Evolutionary conservation across 2,329 filamentous ascomycete species (phyloP).

Genomic region (Diaporthe caulivora): DNA sequence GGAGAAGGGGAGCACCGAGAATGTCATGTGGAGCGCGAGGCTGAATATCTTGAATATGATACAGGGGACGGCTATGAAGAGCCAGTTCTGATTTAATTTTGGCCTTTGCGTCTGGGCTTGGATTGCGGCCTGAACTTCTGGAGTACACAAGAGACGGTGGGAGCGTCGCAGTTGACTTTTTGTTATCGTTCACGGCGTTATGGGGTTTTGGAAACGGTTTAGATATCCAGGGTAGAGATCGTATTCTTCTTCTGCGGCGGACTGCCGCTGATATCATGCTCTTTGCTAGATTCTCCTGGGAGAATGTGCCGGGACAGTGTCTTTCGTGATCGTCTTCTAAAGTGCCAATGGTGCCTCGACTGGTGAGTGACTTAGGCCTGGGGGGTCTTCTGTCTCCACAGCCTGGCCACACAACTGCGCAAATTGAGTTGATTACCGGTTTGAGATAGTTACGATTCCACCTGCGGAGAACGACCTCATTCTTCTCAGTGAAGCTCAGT

Average conservation of each 20-base stretch:
- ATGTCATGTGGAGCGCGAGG: constrained; percentile 51
- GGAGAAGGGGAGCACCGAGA: constrained; percentile 50
- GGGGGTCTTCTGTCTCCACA: no score
- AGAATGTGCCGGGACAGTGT: no score
- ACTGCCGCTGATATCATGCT: not conserved
- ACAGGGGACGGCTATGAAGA: constrained; percentile 46
- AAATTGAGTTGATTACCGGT: no score
- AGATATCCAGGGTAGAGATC: constrained; percentile 19
- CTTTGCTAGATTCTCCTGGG: not conserved
- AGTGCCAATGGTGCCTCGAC: no score
- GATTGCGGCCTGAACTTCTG: not conserved
- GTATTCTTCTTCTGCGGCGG: not conserved
- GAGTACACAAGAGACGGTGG: not conserved
- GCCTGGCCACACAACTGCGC: no score
- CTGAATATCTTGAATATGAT: constrained; percentile 50
- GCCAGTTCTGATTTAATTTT: constrained; percentile 40
- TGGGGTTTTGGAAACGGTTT: not conserved
- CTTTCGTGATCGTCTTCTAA: not conserved
- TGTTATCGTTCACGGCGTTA: not conserved
- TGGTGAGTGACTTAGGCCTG: no score
- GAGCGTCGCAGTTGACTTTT: not conserved
- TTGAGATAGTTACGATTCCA: no score
- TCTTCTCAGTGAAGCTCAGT: no score
- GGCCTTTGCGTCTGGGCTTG: not conserved
- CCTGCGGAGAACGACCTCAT: no score